Evolutionary conservation across 1,139 yeast species (phyloP), one percentile per base, ranked within the genome.

Genomic region (Suhomyces bribrorum): DNA sequence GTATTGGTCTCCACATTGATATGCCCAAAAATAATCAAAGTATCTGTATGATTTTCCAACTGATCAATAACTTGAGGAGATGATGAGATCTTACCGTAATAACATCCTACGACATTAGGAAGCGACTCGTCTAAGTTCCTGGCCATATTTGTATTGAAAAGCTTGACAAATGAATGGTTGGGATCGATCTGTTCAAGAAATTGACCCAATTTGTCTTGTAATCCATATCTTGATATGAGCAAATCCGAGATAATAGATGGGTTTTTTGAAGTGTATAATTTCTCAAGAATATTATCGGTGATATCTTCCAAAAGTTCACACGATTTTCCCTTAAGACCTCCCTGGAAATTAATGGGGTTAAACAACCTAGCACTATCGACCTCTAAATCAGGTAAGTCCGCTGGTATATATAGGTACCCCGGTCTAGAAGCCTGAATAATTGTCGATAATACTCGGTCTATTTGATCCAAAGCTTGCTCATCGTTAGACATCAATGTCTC

Each of bases 381-480:
- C 30, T 63, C 48, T 30, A 66, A 52, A 50, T 77, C 77, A 7
- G 82, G 79, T 52, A 85, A 61, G 54, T 87, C 90, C 29, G 76
- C 68, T 2, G 96, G 96, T 31, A 88, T 59, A 55, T 78, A 86
- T 41, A 88, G 62, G 55, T 84, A 87, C 6, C 95, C 96, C 1
- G 96, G 96, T 55, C 83, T 77, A 20, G 83, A 79, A 40, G 74
- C 70, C 31, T 62, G 66, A 48, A 77, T 65, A 23, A 86, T 79
- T 23, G 74, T 68, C 31, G 57, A 54, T 45, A 88, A 75, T 4
- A 86, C 86, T 20, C 65, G 65, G 57, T 88, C 96, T 39, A 88
- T 66, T 41, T 62, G 63, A 17, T 49, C 56, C 31, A 61, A 50
- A 22, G 66, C 65, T 17, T 79, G 67, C 1, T 80, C 83, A 3